Conservation (phyloP, 192 early-diverging fungal species). For the Diversispora eburnea region DNA sequence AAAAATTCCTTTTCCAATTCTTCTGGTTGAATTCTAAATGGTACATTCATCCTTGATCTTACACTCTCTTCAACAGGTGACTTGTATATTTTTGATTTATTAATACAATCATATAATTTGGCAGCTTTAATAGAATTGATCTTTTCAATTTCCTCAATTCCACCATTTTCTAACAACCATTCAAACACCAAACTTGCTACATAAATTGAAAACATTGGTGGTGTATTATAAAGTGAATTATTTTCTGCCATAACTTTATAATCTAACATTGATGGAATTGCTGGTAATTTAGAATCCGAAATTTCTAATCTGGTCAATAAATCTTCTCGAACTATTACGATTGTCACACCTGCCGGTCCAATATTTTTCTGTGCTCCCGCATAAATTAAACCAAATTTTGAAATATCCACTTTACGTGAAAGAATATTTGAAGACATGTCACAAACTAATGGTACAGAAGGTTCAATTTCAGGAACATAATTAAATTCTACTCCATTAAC, state of each 20-base stretch:
- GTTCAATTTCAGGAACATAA: constrained; percentile 48
- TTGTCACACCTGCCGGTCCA: constrained; percentile 86
- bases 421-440: constrained; percentile 90
- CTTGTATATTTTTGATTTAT: constrained; percentile 63
- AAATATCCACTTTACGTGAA: constrained; percentile 74
- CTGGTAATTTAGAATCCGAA: constrained; percentile 36
- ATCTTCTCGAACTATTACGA: constrained; percentile 91
- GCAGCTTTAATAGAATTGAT: constrained; percentile 69
- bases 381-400: constrained; percentile 82
- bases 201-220: constrained; percentile 93
- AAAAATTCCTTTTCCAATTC: constrained; percentile 82
- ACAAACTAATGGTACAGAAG: constrained; percentile 76
- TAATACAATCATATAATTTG: constrained; percentile 67
- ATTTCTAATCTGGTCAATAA: constrained; percentile 59
- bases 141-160: constrained; percentile 61
- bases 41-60: constrained; percentile 89
- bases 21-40: constrained; percentile 65
- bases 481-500: constrained; percentile 91
- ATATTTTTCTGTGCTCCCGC: constrained; percentile 98
- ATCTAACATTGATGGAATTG: constrained; percentile 78
- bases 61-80: constrained; percentile 57
- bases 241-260: constrained; percentile 78
- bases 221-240: constrained; percentile 93
- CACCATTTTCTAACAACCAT: constrained; percentile 68
- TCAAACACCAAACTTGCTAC: constrained; percentile 87